A percentile compares a stretch with the other conserved stretches of the same genome.
Evolutionary conservation across 2,329 filamentous ascomycete species (phyloP).

Genomic region (Cercospora sp.): DNA sequence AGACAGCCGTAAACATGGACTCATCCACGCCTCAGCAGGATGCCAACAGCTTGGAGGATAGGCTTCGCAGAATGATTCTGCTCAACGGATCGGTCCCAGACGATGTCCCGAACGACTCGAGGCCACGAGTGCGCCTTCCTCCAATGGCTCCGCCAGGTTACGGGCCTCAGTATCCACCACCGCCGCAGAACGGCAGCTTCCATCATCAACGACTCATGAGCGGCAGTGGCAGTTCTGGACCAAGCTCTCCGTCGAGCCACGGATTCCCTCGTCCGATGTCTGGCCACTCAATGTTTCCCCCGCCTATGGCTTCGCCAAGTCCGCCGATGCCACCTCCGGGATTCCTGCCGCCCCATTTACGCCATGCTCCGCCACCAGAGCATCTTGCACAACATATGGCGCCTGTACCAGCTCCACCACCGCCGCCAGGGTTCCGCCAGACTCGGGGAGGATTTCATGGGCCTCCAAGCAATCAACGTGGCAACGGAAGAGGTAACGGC

Average conservation of each 20-base stretch:
- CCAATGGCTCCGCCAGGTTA: slow-evolving; percentile 13
- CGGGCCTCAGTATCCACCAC: slow-evolving; percentile 6
- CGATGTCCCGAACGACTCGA: slow-evolving; percentile 11
- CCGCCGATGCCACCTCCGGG: slow-evolving; percentile 11
- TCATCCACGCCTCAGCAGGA: slow-evolving; percentile 28
- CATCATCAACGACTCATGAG: slow-evolving; percentile 16
- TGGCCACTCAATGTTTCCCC: slow-evolving; percentile 3
- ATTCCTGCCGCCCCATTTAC: slow-evolving; percentile 17
- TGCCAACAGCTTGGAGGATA: slow-evolving; percentile 53
- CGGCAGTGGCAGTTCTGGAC: slow-evolving; percentile 10
- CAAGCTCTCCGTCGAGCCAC: slow-evolving; percentile 19
- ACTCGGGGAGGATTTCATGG: slow-evolving; percentile 6
- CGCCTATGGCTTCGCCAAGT: slow-evolving; percentile 4
- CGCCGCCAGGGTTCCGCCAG: slow-evolving; percentile 13
- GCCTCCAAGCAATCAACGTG: slow-evolving; percentile 9
- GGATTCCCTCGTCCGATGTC: slow-evolving; percentile 9
- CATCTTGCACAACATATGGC: slow-evolving; percentile 1
- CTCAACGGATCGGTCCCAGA: slow-evolving; percentile 45
- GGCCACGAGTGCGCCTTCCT: slow-evolving; percentile 18
- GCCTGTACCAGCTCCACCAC: not conserved
- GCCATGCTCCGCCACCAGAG: slow-evolving; percentile 11
- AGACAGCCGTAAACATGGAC: slow-evolving; percentile 19
- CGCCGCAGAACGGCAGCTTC: not conserved
- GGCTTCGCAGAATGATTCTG: slow-evolving; percentile 62
- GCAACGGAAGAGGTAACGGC: slow-evolving; percentile 17